These are phyloP conservation scores for Backusella mclennaniae DNA, from an alignment of 192 early-diverging fungal species.

Conservation along the genomic window DNA sequence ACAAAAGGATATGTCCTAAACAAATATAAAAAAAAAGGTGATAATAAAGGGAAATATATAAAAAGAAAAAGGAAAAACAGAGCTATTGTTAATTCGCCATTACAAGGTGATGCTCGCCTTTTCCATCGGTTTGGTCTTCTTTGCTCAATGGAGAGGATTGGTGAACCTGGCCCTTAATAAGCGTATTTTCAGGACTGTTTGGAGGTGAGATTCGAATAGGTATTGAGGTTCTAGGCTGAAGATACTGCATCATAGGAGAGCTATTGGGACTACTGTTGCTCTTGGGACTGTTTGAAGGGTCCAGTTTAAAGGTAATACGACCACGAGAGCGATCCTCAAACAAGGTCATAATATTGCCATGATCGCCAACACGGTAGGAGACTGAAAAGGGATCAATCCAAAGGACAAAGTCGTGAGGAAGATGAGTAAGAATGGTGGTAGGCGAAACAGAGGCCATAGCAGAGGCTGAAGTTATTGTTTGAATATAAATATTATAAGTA, in stretches of 20 bases:
- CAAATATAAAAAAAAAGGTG: background rate
- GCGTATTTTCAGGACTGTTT: conserved; percentile 27
- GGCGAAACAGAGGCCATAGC: conserved; percentile 43
- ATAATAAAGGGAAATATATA: background rate
- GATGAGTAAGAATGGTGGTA: conserved; percentile 44
- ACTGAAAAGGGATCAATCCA: conserved; percentile 80
- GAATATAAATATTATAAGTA: conserved; percentile 2
- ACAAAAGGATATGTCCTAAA: conserved; percentile 1
- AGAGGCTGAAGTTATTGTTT: conserved; percentile 41
- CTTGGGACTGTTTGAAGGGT: background rate
- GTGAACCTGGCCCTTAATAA: background rate
- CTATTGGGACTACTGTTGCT: conserved; percentile 19
- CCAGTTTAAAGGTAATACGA: conserved; percentile 29
- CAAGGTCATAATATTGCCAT: conserved; percentile 64
- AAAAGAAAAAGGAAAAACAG: background rate
- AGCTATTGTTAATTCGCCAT: background rate
- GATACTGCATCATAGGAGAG: conserved; percentile 28
- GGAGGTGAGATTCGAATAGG: conserved; percentile 37
- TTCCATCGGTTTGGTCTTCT: conserved; percentile 10
- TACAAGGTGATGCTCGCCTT: background rate
- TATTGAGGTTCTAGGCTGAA: conserved; percentile 32
- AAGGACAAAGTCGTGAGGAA: conserved; percentile 69
- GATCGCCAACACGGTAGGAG: conserved; percentile 71
- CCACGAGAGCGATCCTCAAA: conserved; percentile 63
- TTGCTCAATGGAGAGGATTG: conserved; percentile 22